Evolutionary conservation across 2,329 filamentous ascomycete genomes (phyloP), one percentile per base, ranked within the genome.

Genomic region (Cercospora sesami): DNA sequence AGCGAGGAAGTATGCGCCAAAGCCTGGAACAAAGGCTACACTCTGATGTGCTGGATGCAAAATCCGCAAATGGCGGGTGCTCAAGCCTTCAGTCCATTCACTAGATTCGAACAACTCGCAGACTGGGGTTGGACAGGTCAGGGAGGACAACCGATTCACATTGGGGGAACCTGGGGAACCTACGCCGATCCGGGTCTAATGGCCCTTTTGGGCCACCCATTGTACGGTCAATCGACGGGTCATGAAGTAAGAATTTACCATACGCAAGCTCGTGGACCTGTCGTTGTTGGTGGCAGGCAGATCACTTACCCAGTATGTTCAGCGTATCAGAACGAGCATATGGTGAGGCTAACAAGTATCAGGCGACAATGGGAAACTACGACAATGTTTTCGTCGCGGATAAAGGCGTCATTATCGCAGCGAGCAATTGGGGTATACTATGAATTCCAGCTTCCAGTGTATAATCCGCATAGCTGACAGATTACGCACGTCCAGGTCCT

Each of bases 41-140:
- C n/a, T 23, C 58, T 68, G 9, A 61, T 65, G 31, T 68, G 62
- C 58, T 68, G 59, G 28, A 62, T 68, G 57, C 45, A 62, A n/a
- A 18, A 68, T 21, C 66, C 66, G 31, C 18, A 5, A 2, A 63
- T 65, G 1, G 66, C 66, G 3, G 66, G 66, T 12, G 28, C 31
- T 26, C 42, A 62, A 3, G 62, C 62, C 16, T n/a, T n/a, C 14
- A 65, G 62, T 48, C 31, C 36, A 30, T 62, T 39, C 55, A 68
- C 57, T 8, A 31, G 30, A 10, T 68, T 28, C 16, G 36, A 59
- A 12, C 59, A 65, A 36, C 14, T 68, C 14, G 30, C 26, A n/a
- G 57, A 65, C 28, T 68, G 62, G 63, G 66, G 66, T 1, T 68
- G 66, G 66, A 48, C 16, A 53, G 23, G 31, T 7, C 14, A 10